phyloP scores from a whole-genome alignment of 1,139 yeast genomes.

The Ogataea hybrid region DNA sequence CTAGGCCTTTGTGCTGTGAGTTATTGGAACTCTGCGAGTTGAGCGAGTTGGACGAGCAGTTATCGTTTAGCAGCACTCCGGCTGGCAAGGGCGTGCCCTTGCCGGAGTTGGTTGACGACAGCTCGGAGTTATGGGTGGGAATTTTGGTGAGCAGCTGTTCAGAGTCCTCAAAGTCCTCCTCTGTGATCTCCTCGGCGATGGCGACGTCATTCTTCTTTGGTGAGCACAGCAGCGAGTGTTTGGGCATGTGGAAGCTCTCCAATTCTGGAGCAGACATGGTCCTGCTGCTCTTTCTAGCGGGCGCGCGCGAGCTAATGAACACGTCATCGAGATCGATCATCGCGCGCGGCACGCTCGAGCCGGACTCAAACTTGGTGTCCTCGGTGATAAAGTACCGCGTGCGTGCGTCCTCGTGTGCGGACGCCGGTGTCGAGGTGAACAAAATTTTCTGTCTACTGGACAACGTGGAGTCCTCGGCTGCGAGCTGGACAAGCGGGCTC shows the following conservation, averaged over 20 bases:
- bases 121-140: conserved; percentile 18
- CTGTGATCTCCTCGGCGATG: conserved; percentile 29
- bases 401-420: conserved; percentile 10
- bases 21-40: conserved; percentile 21
- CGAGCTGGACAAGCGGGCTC: background rate
- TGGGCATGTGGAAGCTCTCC: conserved; percentile 24
- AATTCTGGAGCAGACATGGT: conserved; percentile 22
- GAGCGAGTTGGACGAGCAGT: conserved; percentile 26
- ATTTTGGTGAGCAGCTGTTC: conserved; percentile 12
- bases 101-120: conserved; percentile 20
- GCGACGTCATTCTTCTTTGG: conserved; percentile 31
- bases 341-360: conserved; percentile 31
- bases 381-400: conserved; percentile 32
- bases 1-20: conserved; percentile 17
- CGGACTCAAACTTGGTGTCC: conserved; percentile 27
- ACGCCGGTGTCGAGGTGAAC: conserved; percentile 9
- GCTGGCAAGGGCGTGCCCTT: conserved; percentile 16
- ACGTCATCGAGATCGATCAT: conserved; percentile 34
- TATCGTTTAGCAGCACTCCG: conserved; percentile 19
- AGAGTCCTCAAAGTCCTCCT: conserved; percentile 24
- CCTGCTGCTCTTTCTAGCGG: conserved; percentile 12
- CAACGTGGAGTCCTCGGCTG: conserved; percentile 5
- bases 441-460: conserved; percentile 9
- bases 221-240: conserved; percentile 28
- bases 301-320: conserved; percentile 13